phyloP scores from a whole-genome alignment of 768 basidiomycete genomes.

The Tulasnella sp. region DNA sequence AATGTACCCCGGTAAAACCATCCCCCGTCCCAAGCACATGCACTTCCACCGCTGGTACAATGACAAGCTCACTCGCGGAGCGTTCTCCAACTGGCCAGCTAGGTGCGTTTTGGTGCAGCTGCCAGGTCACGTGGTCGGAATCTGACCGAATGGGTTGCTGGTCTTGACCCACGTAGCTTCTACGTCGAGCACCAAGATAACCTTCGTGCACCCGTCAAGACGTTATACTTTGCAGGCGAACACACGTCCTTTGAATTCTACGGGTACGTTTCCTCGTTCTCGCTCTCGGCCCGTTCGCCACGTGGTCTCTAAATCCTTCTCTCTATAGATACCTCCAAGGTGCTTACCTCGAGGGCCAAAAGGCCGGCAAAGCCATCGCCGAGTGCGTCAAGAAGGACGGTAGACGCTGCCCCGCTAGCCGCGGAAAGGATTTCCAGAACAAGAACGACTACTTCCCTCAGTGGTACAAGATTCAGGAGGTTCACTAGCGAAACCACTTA shows the following conservation, averaged over 20 bases:
- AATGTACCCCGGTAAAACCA: constrained; percentile 61
- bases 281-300: neutral
- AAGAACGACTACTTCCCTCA: neutral
- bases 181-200: constrained; percentile 34
- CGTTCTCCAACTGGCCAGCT: constrained; percentile 73
- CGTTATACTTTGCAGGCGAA: constrained; percentile 32
- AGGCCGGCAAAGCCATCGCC: neutral
- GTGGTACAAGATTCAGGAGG: constrained; percentile 21
- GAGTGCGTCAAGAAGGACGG: neutral
- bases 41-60: constrained; percentile 59
- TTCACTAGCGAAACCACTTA: neutral
- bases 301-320: neutral
- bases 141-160: too few relatives aligned
- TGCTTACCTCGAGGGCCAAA: constrained; percentile 30
- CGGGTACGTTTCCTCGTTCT: neutral
- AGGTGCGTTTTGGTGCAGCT: constrained; percentile 47
- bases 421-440: neutral
- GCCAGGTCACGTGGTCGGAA: too few relatives aligned
- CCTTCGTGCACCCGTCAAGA: constrained; percentile 24
- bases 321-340: constrained; percentile 30
- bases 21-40: constrained; percentile 63
- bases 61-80: constrained; percentile 60
- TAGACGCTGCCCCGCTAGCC: neutral
- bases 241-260: constrained; percentile 29
- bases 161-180: neutral